A percentile compares a stretch with the other conserved stretches of the same genome.
Evolutionary conservation across 2,329 filamentous ascomycete genomes (phyloP).

Genomic region (Chalaropsis ovoidea): DNA sequence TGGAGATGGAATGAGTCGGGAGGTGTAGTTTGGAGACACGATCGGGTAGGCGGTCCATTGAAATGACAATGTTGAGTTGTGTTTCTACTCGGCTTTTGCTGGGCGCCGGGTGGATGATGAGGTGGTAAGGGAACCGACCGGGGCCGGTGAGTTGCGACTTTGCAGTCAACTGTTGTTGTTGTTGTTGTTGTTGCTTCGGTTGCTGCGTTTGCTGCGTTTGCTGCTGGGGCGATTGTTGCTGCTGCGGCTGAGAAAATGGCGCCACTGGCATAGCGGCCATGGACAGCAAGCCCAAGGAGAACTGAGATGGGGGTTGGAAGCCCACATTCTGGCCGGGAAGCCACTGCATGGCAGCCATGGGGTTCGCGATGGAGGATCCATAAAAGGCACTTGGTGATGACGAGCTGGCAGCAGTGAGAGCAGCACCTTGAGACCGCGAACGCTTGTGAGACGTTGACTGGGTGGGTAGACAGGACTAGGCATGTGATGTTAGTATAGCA

Average conservation of each 20-base stretch:
- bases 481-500: conserved; percentile 12
- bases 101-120: conserved; percentile 25
- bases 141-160: conserved; percentile 1
- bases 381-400: conserved; percentile 19
- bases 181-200: conserved; percentile 12
- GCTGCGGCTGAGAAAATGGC: conserved; percentile 1
- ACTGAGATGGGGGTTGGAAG: conserved; percentile 20
- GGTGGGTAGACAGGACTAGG: conserved; percentile 18
- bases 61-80: conserved; percentile 81
- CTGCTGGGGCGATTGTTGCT: conserved; percentile 15
- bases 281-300: conserved; percentile 20
- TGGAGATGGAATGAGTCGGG: conserved; percentile 83
- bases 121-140: conserved; percentile 21
- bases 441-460: conserved; percentile 24
- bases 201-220: conserved; percentile 15
- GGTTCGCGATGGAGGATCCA: conserved; percentile 13
- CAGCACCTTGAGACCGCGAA: conserved; percentile 19
- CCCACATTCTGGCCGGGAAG: conserved; percentile 17
- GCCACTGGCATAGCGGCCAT: conserved; percentile 16
- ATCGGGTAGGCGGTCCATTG: conserved; percentile 61
- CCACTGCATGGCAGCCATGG: conserved; percentile 20
- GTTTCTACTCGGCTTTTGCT: conserved; percentile 64
- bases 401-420: conserved; percentile 15
- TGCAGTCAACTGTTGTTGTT: conserved; percentile 4
- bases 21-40: conserved; percentile 74